Evolutionary conservation across 768 basidiomycete genomes (phyloP).

Genomic region (Pleurotus djamor): DNA sequence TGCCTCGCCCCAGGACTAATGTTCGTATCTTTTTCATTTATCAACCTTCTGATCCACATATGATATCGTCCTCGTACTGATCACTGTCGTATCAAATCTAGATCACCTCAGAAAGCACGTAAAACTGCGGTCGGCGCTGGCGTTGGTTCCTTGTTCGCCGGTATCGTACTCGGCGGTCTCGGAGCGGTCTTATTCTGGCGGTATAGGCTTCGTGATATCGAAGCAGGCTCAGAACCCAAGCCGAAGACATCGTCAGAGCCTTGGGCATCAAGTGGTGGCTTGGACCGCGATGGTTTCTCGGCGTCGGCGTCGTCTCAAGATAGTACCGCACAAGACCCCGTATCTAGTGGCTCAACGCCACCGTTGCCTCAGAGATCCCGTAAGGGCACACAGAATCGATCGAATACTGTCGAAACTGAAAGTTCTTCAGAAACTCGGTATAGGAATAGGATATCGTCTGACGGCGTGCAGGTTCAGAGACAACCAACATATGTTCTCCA

Average conservation of each 20-base stretch:
- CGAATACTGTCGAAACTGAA: constrained; percentile 4
- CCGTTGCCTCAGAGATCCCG: constrained; percentile 12
- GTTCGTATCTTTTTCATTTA: constrained; percentile 10
- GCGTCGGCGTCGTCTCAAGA: no score
- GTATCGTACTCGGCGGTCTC: constrained; percentile 28
- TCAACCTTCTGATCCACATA: not conserved
- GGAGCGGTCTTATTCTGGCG: constrained; percentile 30
- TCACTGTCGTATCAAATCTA: not conserved
- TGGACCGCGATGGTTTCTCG: no score
- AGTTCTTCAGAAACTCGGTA: constrained; percentile 6
- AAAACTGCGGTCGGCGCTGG: constrained; percentile 31
- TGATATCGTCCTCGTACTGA: no score
- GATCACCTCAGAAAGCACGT: constrained; percentile 10
- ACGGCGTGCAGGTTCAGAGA: constrained; percentile 15
- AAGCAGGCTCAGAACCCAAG: not conserved
- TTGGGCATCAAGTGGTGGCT: not conserved
- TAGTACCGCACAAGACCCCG: not conserved
- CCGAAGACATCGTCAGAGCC: not conserved
- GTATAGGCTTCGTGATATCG: constrained; percentile 11
- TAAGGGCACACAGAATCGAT: not conserved
- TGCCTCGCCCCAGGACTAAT: constrained; percentile 36
- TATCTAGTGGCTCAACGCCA: constrained; percentile 35
- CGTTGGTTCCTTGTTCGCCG: constrained; percentile 36
- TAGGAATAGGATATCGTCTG: not conserved
- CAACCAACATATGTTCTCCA: constrained; percentile 53